phyloP scores from a whole-genome alignment of 352 stramenopile species.

The Pythium plurisporium region DNA sequence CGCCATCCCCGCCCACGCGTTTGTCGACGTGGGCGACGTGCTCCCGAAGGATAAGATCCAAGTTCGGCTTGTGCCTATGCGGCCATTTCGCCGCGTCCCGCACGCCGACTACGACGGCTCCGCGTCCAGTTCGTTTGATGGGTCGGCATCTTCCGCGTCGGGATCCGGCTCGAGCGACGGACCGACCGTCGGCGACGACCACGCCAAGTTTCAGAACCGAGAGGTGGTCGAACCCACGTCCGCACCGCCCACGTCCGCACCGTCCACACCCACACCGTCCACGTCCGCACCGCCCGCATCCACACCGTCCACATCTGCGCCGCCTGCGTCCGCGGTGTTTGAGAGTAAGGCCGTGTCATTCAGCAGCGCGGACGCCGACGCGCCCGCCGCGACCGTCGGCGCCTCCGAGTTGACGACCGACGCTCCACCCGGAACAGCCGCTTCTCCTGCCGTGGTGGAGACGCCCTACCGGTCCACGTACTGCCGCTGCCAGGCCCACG shows the following conservation, averaged over 20 bases:
- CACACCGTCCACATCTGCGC: neutral
- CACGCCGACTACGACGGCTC: too few species aligned
- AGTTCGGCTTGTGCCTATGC: too few species aligned
- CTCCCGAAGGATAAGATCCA: too few species aligned
- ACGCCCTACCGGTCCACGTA: constrained; percentile 58
- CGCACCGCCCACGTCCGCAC: neutral
- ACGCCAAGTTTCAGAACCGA: constrained; percentile 6
- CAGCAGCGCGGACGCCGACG: neutral
- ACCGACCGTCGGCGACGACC: constrained; percentile 1
- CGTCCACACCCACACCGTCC: constrained; percentile 2
- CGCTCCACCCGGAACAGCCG: neutral
- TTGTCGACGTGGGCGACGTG: neutral
- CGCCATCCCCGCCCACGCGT: neutral
- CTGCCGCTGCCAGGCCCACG: constrained; percentile 56
- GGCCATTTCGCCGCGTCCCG: too few species aligned
- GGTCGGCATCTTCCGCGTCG: neutral
- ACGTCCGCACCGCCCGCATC: neutral
- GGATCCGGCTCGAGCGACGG: neutral
- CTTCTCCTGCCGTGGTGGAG: constrained; percentile 1
- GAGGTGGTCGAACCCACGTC: too few species aligned
- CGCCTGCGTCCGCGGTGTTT: neutral
- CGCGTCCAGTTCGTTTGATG: neutral
- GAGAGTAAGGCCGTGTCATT: neutral
- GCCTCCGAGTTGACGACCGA: neutral
- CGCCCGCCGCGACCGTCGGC: constrained; percentile 2